These are phyloP conservation scores for Moricandia moricandioides DNA, from an alignment of 345 rosid genomes.

Conservation along the genomic window DNA sequence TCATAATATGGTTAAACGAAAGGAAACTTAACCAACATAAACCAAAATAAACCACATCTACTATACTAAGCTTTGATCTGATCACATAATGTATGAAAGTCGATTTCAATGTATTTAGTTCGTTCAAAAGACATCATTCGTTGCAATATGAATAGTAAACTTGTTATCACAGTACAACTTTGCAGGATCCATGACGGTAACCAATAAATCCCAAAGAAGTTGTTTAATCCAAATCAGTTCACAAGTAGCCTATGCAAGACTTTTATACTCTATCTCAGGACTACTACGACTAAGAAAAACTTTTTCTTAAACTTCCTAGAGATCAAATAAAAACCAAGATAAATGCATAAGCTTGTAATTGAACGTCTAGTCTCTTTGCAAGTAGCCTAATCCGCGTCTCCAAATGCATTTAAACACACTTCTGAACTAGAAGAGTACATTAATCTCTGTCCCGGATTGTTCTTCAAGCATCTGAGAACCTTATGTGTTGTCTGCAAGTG, in stretches of 20 bases:
- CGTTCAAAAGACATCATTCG: not conserved
- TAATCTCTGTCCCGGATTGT: not conserved
- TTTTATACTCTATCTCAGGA: not conserved
- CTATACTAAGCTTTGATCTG: not conserved
- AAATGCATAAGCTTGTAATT: not conserved
- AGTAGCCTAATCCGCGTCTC: not conserved
- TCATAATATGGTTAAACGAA: too few species aligned
- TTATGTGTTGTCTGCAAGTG: not conserved
- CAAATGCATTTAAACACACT: not conserved
- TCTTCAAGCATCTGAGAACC: not conserved
- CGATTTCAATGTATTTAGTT: not conserved
- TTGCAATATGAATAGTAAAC: not conserved
- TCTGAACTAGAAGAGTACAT: not conserved
- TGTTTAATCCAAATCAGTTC: not conserved
- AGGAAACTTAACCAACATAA: too few species aligned
- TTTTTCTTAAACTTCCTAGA: not conserved
- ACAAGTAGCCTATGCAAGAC: not conserved
- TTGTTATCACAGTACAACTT: not conserved
- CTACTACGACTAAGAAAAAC: not conserved
- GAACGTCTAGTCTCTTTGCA: not conserved
- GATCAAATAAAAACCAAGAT: not conserved
- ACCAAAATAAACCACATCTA: too few species aligned
- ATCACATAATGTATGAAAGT: not conserved
- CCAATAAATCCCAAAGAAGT: not conserved
- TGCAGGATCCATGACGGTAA: not conserved